A percentile compares a stretch with the other conserved stretches of the same genome.
Evolutionary conservation across 1,139 yeast genomes (phyloP).

Genomic region (Suhomyces ambrosiae): DNA sequence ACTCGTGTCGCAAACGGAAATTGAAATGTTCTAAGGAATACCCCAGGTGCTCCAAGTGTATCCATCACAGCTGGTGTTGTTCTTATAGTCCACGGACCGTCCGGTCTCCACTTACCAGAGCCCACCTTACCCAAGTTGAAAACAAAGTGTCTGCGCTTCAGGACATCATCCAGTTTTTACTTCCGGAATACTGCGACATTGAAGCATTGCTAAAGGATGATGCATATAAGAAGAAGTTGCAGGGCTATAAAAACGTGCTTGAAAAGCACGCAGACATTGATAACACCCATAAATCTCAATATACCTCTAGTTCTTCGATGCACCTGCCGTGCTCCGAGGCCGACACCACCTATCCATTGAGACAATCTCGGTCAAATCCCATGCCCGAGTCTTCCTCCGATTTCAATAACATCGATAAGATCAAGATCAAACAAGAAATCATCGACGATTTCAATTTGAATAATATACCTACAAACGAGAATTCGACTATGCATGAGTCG

Average conservation of each 20-base stretch:
- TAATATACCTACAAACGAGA: constrained; percentile 33
- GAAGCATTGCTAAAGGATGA: constrained; percentile 29
- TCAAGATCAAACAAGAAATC: constrained; percentile 43
- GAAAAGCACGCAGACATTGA: constrained; percentile 2
- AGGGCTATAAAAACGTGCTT: constrained; percentile 19
- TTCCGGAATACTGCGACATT: constrained; percentile 31
- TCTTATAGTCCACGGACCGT: constrained; percentile 75
- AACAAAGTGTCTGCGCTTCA: constrained; percentile 60
- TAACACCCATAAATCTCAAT: too few relatives aligned
- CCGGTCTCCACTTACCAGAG: constrained; percentile 80
- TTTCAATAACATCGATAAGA: constrained; percentile 24
- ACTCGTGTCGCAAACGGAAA: constrained; percentile 60
- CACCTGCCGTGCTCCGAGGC: constrained; percentile 35
- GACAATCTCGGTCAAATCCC: constrained; percentile 18
- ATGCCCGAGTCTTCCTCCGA: constrained; percentile 1
- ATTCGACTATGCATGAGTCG: constrained; percentile 7
- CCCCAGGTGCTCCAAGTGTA: constrained; percentile 79
- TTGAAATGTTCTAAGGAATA: constrained; percentile 62
- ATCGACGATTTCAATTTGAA: constrained; percentile 44
- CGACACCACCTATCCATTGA: constrained; percentile 15
- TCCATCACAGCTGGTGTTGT: constrained; percentile 73
- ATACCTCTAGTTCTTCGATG: too few relatives aligned
- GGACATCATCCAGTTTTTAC: constrained; percentile 45
- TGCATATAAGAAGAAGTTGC: constrained; percentile 26
- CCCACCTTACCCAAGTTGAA: constrained; percentile 77